phyloP scores from a whole-genome alignment of 805 yeast species.

The Metschnikowia colocasiae region DNA sequence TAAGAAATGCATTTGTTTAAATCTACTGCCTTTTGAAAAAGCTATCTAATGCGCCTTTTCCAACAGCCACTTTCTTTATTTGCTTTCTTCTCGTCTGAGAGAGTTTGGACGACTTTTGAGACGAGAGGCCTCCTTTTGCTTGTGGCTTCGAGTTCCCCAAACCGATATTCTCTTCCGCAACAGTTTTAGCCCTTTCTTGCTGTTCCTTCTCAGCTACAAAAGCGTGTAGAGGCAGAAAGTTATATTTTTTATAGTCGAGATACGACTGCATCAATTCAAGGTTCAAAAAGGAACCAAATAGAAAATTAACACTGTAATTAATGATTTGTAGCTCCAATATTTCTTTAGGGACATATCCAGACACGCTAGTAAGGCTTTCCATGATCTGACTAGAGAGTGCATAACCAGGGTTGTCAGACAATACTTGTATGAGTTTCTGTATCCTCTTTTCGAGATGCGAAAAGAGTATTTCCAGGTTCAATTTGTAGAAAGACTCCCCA shows the following conservation, averaged over 20 bases:
- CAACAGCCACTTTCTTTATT: slow-evolving; percentile 44
- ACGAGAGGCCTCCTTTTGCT: slow-evolving; percentile 10
- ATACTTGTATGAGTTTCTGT: slow-evolving; percentile 25
- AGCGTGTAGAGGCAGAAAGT: slow-evolving; percentile 21
- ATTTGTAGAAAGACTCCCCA: slow-evolving; percentile 37
- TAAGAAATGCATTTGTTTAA: slow-evolving; percentile 8
- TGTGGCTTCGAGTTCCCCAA: slow-evolving; percentile 3
- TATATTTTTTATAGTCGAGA: slow-evolving; percentile 13
- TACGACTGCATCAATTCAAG: slow-evolving; percentile 25
- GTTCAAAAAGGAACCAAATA: slow-evolving; percentile 43
- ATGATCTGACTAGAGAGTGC: slow-evolving; percentile 19
- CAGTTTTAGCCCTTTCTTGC: slow-evolving; percentile 21
- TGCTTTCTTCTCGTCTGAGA: slow-evolving; percentile 25
- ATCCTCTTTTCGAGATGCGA: slow-evolving; percentile 39
- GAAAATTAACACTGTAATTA: slow-evolving; percentile 43
- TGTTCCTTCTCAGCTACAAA: slow-evolving; percentile 17
- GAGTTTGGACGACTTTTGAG: slow-evolving; percentile 21
- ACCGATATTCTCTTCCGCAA: slow-evolving; percentile 28
- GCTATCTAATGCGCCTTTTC: slow-evolving; percentile 67
- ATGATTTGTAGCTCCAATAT: slow-evolving; percentile 34
- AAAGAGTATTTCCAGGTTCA: slow-evolving; percentile 37
- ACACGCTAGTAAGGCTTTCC: slow-evolving; percentile 20
- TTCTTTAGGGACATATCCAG: slow-evolving; percentile 28
- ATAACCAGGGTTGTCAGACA: slow-evolving; percentile 19
- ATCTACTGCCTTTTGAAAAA: slow-evolving; percentile 49